These are phyloP conservation scores for Amanita phalloides DNA, from an alignment of 768 basidiomycete species.

Conservation along the genomic window DNA sequence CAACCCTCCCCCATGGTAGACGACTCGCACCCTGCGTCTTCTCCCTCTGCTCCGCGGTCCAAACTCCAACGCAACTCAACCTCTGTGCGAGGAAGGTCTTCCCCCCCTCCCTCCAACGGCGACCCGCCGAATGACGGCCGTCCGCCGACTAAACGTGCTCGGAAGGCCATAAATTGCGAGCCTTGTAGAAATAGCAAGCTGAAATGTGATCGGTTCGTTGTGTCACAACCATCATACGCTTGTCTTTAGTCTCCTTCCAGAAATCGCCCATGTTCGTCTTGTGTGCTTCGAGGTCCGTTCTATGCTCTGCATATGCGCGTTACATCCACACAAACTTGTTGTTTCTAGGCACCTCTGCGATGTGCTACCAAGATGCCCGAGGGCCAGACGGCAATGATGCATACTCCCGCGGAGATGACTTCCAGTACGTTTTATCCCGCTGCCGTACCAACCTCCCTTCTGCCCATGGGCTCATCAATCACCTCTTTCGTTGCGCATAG, in stretches of 20 bases:
- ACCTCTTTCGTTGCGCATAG: conserved; percentile 14
- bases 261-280: conserved; percentile 83
- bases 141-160: conserved; percentile 70
- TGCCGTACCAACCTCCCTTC: conserved; percentile 8
- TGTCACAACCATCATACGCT: conserved; percentile 2
- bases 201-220: conserved; percentile 71
- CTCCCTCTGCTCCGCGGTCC: conserved; percentile 27
- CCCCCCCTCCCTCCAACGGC: conserved; percentile 26
- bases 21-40: conserved; percentile 24
- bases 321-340: conserved; percentile 13
- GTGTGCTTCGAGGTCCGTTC: conserved; percentile 64
- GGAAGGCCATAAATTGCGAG: conserved; percentile 85
- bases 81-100: conserved; percentile 39
- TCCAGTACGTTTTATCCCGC: conserved; percentile 32
- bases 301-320: conserved; percentile 1
- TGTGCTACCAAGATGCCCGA: conserved; percentile 70
- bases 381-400: conserved; percentile 47
- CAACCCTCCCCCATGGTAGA: conserved; percentile 23
- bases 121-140: conserved; percentile 43
- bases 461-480: conserved; percentile 5
- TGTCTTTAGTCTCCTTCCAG: conserved; percentile 24
- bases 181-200: conserved; percentile 82
- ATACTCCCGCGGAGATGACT: conserved; percentile 48
- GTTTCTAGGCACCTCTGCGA: conserved; percentile 58
- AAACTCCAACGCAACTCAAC: conserved; percentile 30